These are phyloP conservation scores for Coemansia sp. DNA, from an alignment of 192 early-diverging fungal genomes.

Conservation along the genomic window DNA sequence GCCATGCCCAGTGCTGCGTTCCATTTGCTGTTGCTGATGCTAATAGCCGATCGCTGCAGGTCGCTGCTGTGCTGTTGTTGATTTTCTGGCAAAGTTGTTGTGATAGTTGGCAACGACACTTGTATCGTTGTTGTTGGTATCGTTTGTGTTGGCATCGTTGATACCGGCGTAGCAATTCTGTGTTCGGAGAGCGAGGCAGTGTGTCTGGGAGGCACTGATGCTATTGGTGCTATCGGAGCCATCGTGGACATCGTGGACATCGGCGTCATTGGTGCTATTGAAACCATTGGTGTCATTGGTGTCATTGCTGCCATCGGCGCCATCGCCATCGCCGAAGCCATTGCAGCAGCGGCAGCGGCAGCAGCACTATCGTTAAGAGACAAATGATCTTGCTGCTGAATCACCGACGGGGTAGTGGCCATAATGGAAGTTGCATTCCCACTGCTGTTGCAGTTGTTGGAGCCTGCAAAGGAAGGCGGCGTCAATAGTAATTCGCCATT, in stretches of 20 bases:
- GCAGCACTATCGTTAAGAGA: slow-evolving; percentile 4
- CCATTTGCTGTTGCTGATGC: slow-evolving; percentile 11
- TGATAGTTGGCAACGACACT: neutral
- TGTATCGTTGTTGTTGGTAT: neutral
- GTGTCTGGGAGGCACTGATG: no score
- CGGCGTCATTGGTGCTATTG: no score
- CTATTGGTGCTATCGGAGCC: neutral
- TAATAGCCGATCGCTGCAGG: slow-evolving; percentile 2
- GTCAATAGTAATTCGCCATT: slow-evolving; percentile 7
- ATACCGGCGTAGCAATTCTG: neutral
- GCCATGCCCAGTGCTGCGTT: neutral
- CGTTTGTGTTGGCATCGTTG: neutral
- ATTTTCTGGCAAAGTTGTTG: neutral
- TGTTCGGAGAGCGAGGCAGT: neutral
- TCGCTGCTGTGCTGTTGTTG: neutral
- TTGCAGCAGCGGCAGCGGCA: slow-evolving; percentile 1
- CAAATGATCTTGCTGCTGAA: neutral
- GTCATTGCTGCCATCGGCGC: neutral
- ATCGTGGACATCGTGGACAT: no score
- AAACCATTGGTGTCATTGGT: no score
- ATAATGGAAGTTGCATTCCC: neutral
- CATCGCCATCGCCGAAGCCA: slow-evolving; percentile 2
- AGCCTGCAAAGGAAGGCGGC: neutral
- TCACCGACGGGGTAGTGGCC: neutral
- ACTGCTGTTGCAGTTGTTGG: neutral